These are phyloP conservation scores for Ganoderma lucidum DNA, from an alignment of 1,284 basidiomycete genomes.

Conservation along the genomic window DNA sequence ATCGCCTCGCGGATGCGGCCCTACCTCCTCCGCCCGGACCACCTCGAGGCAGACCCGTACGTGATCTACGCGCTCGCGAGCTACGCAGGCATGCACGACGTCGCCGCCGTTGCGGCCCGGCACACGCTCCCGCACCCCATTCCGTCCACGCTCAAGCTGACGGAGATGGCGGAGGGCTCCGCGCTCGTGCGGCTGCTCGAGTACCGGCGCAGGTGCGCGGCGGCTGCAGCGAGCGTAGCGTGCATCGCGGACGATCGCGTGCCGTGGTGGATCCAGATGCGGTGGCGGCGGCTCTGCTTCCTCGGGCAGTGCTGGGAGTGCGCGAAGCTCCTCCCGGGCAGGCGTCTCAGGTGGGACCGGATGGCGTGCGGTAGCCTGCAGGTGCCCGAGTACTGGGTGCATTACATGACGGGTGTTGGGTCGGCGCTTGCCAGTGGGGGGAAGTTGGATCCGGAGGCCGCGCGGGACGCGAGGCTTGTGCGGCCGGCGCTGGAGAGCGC, in stretches of 20 bases:
- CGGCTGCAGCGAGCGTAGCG: slow-evolving; percentile 17
- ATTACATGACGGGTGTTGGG: slow-evolving; percentile 21
- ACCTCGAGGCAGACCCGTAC: slow-evolving; percentile 40
- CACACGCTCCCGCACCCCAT: slow-evolving; percentile 17
- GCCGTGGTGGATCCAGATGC: slow-evolving; percentile 29
- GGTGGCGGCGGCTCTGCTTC: slow-evolving; percentile 29
- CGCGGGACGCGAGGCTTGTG: slow-evolving; percentile 16
- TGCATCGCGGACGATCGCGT: slow-evolving; percentile 11
- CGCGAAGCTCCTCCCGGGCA: slow-evolving; percentile 6
- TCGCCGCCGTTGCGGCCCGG: slow-evolving; percentile 24
- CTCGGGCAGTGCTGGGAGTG: slow-evolving; percentile 23
- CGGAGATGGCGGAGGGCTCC: slow-evolving; percentile 12
- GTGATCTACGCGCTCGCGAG: slow-evolving; percentile 45
- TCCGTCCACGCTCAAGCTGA: slow-evolving; percentile 15
- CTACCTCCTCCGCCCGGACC: slow-evolving; percentile 34
- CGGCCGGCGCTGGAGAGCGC: slow-evolving; percentile 19
- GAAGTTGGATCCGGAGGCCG: slow-evolving; percentile 19
- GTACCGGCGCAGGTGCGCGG: slow-evolving; percentile 17
- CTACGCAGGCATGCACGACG: slow-evolving; percentile 19
- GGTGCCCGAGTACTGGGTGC: slow-evolving; percentile 26
- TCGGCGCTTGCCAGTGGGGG: slow-evolving; percentile 1
- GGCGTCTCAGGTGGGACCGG: slow-evolving; percentile 20
- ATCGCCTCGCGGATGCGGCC: slow-evolving; percentile 21
- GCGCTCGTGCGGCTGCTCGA: slow-evolving; percentile 17
- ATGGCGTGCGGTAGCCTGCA: slow-evolving; percentile 10